These are phyloP conservation scores for Podila horticola DNA, from an alignment of 192 early-diverging fungal genomes.

Conservation along the genomic window DNA sequence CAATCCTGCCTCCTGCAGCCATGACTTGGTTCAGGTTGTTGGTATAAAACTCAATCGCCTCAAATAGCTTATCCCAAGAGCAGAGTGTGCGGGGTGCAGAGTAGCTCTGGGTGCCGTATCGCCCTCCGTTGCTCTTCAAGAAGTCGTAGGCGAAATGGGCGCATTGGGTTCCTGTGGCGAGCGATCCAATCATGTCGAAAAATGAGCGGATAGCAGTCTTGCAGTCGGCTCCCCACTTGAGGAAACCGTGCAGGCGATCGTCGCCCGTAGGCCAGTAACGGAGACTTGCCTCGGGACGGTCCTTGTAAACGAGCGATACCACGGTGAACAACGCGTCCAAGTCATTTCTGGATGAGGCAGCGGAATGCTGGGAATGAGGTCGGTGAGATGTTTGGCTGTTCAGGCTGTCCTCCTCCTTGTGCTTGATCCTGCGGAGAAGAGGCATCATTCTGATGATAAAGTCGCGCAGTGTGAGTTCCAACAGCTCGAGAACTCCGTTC, in stretches of 20 bases:
- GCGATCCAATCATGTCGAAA: constrained; percentile 83
- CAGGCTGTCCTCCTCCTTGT: constrained; percentile 72
- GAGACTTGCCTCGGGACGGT: constrained; percentile 79
- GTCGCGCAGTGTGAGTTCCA: constrained; percentile 60
- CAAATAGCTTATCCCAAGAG: constrained; percentile 86
- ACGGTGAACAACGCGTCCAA: constrained; percentile 79
- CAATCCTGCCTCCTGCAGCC: constrained; percentile 27
- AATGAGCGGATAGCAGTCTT: constrained; percentile 73
- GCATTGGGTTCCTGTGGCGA: constrained; percentile 81
- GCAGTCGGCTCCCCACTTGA: constrained; percentile 72
- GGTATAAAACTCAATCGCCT: constrained; percentile 76
- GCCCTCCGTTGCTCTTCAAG: constrained; percentile 47
- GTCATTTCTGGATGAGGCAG: constrained; percentile 39
- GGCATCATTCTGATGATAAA: constrained; percentile 69
- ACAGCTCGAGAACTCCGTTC: constrained; percentile 59
- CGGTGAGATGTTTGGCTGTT: constrained; percentile 26
- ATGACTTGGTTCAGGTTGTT: constrained; percentile 56
- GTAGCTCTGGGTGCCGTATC: constrained; percentile 44
- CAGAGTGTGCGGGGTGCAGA: constrained; percentile 60
- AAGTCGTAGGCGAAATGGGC: constrained; percentile 55
- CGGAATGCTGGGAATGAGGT: constrained; percentile 22
- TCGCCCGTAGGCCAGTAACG: constrained; percentile 72
- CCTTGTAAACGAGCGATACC: constrained; percentile 77
- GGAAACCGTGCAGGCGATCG: constrained; percentile 67
- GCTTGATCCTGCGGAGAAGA: constrained; percentile 68